phyloP scores from a whole-genome alignment of 768 basidiomycete genomes.

The Boletus sensibilis region DNA sequence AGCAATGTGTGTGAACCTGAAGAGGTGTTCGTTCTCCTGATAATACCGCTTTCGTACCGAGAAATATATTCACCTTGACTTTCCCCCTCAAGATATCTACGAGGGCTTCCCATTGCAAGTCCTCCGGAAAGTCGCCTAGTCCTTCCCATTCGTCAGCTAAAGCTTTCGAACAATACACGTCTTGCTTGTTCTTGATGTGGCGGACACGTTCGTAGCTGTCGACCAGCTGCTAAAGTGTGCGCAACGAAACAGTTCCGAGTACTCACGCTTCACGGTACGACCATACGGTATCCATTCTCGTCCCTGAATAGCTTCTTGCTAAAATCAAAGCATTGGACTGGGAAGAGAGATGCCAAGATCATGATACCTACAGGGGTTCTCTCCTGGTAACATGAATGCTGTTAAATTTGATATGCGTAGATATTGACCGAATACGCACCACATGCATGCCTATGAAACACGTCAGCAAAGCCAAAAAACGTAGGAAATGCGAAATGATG shows the following conservation, averaged over 20 bases:
- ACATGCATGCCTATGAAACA: constrained; percentile 56
- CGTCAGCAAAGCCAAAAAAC: constrained; percentile 6
- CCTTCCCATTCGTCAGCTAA: constrained; percentile 44
- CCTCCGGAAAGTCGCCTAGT: constrained; percentile 60
- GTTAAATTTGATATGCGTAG: neutral
- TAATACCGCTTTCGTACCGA: too few relatives aligned
- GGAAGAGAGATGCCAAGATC: neutral
- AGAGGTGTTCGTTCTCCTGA: neutral
- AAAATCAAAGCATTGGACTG: neutral
- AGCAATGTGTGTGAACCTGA: constrained; percentile 50
- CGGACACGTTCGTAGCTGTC: constrained; percentile 60
- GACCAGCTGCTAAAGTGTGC: neutral
- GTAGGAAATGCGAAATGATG: constrained; percentile 6
- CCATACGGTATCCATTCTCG: constrained; percentile 65
- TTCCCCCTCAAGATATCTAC: constrained; percentile 71
- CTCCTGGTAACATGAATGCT: constrained; percentile 35
- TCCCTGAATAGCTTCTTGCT: constrained; percentile 37
- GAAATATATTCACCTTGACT: constrained; percentile 53
- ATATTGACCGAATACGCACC: constrained; percentile 32
- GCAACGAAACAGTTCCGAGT: neutral
- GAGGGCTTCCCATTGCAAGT: constrained; percentile 67
- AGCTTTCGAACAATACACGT: constrained; percentile 58
- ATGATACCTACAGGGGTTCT: constrained; percentile 49
- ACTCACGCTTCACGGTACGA: constrained; percentile 58
- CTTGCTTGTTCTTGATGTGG: constrained; percentile 64